Percentiles rank a stretch among this genome's conserved stretches.
These are phyloP conservation scores for Cryptococcus depauperatus DNA, from an alignment of 1,284 basidiomycete species.

Conservation along the genomic window DNA sequence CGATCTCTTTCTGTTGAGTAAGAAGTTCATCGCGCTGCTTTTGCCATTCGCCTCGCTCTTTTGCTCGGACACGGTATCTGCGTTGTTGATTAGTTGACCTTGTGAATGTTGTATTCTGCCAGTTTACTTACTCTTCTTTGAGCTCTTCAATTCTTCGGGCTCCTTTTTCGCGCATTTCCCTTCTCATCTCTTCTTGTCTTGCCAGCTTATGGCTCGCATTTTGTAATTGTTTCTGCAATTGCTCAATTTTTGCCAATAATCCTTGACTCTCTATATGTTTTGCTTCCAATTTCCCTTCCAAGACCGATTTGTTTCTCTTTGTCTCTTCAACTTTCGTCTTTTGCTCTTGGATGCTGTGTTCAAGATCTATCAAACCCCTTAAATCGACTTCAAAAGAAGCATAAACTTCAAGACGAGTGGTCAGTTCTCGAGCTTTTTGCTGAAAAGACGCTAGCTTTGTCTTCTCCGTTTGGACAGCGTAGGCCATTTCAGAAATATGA, in stretches of 20 bases:
- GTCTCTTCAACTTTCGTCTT: constrained; percentile 54
- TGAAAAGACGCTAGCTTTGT: constrained; percentile 54
- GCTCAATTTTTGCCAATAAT: constrained; percentile 57
- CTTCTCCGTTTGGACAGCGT: constrained; percentile 56
- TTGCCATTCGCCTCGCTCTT: constrained; percentile 25
- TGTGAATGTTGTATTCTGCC: not conserved
- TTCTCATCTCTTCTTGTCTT: constrained; percentile 61
- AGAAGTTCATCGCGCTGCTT: constrained; percentile 23
- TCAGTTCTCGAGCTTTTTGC: constrained; percentile 63
- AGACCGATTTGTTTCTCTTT: constrained; percentile 57
- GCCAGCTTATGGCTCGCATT: constrained; percentile 71
- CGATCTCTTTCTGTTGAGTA: constrained; percentile 27
- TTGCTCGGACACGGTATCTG: constrained; percentile 25
- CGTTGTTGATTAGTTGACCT: not conserved
- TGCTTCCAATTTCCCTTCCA: constrained; percentile 58
- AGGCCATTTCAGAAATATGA: constrained; percentile 63
- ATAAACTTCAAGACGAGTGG: constrained; percentile 61
- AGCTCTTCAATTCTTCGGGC: constrained; percentile 62
- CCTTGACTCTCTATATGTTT: constrained; percentile 64
- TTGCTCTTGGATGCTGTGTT: constrained; percentile 57
- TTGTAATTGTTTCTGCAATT: constrained; percentile 61
- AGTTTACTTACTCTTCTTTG: constrained; percentile 59
- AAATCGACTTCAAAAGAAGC: constrained; percentile 60
- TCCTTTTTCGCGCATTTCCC: constrained; percentile 61
- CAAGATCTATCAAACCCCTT: constrained; percentile 36